phyloP scores from a whole-genome alignment of 129 eudicot species.

The Helianthus tuberosus region DNA sequence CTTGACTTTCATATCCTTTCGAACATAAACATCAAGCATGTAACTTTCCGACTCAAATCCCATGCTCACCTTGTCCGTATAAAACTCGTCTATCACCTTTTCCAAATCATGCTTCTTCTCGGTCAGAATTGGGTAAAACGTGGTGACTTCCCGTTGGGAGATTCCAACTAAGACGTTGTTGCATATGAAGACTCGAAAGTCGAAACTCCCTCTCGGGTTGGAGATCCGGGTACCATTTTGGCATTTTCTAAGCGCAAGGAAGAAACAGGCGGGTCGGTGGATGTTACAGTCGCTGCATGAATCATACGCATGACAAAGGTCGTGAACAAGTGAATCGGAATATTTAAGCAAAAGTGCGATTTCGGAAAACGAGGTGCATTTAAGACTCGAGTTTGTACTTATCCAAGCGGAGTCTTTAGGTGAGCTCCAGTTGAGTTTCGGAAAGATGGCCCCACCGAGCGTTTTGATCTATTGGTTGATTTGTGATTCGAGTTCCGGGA shows the following conservation, averaged over 20 bases:
- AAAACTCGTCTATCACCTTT: conserved; percentile 42
- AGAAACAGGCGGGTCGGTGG: too few species aligned
- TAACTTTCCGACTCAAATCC: conserved; percentile 64
- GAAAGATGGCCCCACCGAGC: conserved; percentile 86
- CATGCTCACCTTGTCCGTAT: conserved; percentile 36
- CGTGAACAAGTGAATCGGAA: too few species aligned
- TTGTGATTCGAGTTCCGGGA: conserved; percentile 72
- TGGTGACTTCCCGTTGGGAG: conserved; percentile 76
- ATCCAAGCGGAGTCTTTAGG: conserved; percentile 96
- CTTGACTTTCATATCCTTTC: conserved; percentile 50
- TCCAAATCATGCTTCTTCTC: conserved; percentile 47
- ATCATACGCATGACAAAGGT: too few species aligned
- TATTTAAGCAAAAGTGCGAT: conserved; percentile 47
- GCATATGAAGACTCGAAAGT: too few species aligned
- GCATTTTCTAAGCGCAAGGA: too few species aligned
- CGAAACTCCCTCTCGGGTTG: too few species aligned
- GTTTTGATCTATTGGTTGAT: conserved; percentile 63
- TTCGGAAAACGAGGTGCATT: conserved; percentile 71
- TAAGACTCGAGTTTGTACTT: conserved; percentile 63
- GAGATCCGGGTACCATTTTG: too few species aligned
- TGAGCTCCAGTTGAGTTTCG: conserved; percentile 92
- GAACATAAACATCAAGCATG: conserved; percentile 82
- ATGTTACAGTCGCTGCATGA: too few species aligned
- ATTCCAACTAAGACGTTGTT: too few species aligned
- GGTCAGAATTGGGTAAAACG: conserved; percentile 61